A percentile compares a stretch with the other conserved stretches of the same genome.
Conservation (phyloP, 2,329 filamentous ascomycete genomes). For the Myriosclerotinia curreyana region DNA sequence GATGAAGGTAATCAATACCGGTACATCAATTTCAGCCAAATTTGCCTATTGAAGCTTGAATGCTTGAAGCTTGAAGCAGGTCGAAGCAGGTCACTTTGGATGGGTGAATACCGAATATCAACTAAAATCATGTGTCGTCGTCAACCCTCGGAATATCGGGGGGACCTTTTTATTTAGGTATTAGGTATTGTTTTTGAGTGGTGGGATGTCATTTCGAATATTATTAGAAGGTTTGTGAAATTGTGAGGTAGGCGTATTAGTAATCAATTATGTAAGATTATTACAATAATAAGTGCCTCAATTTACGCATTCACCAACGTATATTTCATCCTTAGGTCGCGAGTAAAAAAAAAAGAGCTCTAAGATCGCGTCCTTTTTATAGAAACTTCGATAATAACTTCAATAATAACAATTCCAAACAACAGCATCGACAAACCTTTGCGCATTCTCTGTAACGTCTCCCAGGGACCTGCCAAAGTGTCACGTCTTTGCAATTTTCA, state of each 20-base stretch:
- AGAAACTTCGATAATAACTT: slow-evolving; percentile 8
- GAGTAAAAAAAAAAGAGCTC: too few relatives aligned
- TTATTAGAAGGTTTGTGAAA: too few relatives aligned
- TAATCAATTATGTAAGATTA: slow-evolving; percentile 1
- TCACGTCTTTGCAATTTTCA: slow-evolving; percentile 36
- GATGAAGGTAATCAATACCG: neutral
- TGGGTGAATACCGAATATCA: neutral
- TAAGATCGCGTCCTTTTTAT: slow-evolving; percentile 9
- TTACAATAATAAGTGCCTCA: neutral
- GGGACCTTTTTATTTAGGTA: neutral
- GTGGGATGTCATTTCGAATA: slow-evolving; percentile 13
- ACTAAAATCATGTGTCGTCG: slow-evolving; percentile 1
- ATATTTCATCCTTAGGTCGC: slow-evolving; percentile 25
- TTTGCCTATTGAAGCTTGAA: neutral
- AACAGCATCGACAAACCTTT: slow-evolving; percentile 37
- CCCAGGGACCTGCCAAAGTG: slow-evolving; percentile 38
- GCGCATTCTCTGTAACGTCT: slow-evolving; percentile 36
- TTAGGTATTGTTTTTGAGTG: too few relatives aligned
- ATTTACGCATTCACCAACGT: slow-evolving; percentile 16
- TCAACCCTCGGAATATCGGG: slow-evolving; percentile 10
- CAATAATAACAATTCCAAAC: slow-evolving; percentile 12
- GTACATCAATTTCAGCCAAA: slow-evolving; percentile 5
- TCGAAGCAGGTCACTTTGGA: neutral
- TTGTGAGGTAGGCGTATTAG: too few relatives aligned
- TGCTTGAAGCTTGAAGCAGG: too few relatives aligned